Evolutionary conservation across 345 rosid species (phyloP).

Genomic region (Eucalyptus albens): DNA sequence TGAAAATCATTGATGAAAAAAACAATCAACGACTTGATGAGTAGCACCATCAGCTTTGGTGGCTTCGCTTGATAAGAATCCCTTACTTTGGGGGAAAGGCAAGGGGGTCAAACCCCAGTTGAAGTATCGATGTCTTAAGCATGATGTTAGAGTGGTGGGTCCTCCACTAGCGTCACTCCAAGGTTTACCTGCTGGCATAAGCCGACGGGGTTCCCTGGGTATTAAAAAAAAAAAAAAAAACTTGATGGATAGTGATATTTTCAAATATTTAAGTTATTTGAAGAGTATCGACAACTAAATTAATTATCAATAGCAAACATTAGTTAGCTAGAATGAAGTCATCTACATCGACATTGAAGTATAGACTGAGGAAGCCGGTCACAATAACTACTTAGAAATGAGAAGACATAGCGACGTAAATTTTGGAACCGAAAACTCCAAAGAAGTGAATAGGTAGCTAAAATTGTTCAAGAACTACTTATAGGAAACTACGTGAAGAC

Average conservation of each 20-base stretch:
- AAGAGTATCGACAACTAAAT: neutral
- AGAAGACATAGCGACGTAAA: neutral
- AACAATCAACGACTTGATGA: neutral
- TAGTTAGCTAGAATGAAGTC: neutral
- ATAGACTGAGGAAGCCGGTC: neutral
- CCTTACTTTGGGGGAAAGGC: too few species aligned
- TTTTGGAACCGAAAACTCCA: neutral
- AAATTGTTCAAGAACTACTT: too few species aligned
- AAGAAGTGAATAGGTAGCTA: neutral
- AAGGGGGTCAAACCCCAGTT: too few species aligned
- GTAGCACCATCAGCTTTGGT: neutral
- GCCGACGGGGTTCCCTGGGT: too few species aligned
- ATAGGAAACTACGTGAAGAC: too few species aligned
- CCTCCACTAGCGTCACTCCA: fast-evolving
- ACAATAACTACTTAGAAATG: neutral
- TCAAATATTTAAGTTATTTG: neutral
- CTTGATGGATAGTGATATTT: neutral
- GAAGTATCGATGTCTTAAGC: too few species aligned
- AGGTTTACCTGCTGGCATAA: too few species aligned
- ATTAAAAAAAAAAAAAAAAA: too few species aligned
- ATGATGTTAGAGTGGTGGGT: fast-evolving
- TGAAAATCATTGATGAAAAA: neutral
- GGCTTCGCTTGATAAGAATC: too few species aligned
- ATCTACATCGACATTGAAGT: neutral
- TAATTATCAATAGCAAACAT: neutral